Evolutionary conservation across 163 green algal species (phyloP).

Genomic region (Trebouxia gelatinosa): DNA sequence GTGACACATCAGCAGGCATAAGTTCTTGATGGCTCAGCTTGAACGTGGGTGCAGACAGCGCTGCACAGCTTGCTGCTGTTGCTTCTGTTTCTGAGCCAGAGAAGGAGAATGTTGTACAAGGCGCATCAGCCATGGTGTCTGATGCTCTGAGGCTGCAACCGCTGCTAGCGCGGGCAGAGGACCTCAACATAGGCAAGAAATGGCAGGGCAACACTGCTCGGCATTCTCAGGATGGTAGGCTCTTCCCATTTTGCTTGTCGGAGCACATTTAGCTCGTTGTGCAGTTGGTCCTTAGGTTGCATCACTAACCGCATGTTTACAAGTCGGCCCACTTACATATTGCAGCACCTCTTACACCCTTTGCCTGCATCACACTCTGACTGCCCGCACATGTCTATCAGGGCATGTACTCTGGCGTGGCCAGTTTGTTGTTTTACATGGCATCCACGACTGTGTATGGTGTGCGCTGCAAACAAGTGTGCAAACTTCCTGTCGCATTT

Average conservation of each 20-base stretch:
- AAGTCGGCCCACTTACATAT: too few relatives aligned
- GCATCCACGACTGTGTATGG: not conserved
- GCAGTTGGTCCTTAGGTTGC: too few relatives aligned
- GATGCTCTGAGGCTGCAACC: constrained; percentile 25
- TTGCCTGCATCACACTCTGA: too few relatives aligned
- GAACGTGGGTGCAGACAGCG: not conserved
- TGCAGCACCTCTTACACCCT: too few relatives aligned
- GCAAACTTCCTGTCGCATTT: not conserved
- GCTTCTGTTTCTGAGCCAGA: constrained; percentile 1
- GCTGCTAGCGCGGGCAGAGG: constrained; percentile 10
- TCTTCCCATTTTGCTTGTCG: not conserved
- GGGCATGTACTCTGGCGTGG: not conserved
- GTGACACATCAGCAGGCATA: too few relatives aligned
- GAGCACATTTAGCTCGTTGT: too few relatives aligned
- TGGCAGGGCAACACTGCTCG: not conserved
- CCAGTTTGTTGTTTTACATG: not conserved
- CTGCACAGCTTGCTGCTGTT: constrained; percentile 19
- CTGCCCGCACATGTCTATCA: not conserved
- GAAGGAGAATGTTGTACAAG: constrained; percentile 32
- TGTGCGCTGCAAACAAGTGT: not conserved
- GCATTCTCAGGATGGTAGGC: not conserved
- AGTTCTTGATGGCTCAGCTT: not conserved
- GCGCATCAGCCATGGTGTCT: constrained; percentile 21
- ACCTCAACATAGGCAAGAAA: not conserved
- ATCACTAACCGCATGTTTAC: constrained; percentile 68